Base-by-base conservation (phyloP, 345 rosid genomes). In the Arabis hirsuta region DNA sequence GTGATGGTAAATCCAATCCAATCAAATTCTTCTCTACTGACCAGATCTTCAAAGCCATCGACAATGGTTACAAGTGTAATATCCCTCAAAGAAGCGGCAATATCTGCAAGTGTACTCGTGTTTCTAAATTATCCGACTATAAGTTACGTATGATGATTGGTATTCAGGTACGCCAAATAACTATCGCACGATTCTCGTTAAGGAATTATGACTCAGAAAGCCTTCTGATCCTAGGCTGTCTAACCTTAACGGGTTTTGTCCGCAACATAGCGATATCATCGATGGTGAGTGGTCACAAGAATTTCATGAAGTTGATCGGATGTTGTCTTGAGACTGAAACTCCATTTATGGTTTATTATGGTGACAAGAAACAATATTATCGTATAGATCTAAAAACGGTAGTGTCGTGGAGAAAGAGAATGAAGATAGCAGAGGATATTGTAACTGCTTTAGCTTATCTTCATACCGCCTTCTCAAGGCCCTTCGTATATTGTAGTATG, bases 211-310 rank as follows among this genome's bases (percentile, higher is more conserved):
- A 8, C 36, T 5, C 36, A 5, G 2, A 32, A 4, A 5, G 36
- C 7, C 6, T 32, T 32, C 36, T 32, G n/a, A n/a, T n/a, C n/a
- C n/a, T n/a, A n/a, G n/a, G n/a, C n/a, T n/a, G n/a, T n/a, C n/a
- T n/a, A 1, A 5, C 36, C 2, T 4, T 32, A 1, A 32, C 5
- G 36, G 7, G 36, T 32, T 5, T 32, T 5, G 36, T 32, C 36
- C 36, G 36, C 2, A 2, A 19, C 22, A 48, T 64, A 48, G 43
- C 46, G 0, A 67, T 54, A 16, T 53, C 61, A 14, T 66, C 42
- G 16, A 66, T 66, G 41, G 61, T 66, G 3, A 38, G 60, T 52
- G 71, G 41, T 52, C 71, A 39, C 24, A 53, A 52, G 7, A 66
- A 52, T 50, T 53, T 53, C 41, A n/a, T 53, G 61, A 53, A 41